Evolutionary conservation across 2,329 filamentous ascomycete genomes (phyloP), one percentile per base, ranked within the genome.

Genomic region (Ustilaginoidea virens): DNA sequence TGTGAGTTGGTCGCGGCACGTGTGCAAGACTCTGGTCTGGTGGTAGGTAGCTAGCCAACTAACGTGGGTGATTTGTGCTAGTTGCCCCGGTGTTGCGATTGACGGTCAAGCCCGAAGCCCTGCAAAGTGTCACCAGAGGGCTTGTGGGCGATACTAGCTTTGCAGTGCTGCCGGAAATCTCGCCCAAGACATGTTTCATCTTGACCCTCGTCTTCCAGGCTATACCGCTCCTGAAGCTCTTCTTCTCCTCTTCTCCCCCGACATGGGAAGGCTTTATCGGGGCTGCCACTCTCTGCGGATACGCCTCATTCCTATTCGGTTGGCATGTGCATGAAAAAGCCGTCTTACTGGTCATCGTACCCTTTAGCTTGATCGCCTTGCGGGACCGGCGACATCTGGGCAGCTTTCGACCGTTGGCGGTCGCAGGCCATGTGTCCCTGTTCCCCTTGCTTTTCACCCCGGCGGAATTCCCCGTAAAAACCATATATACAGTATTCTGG

Each of bases 281-380:
- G 4, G 78, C 83, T 1, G 69, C 93, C 25, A 94, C 87, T 0
- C 71, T 96, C 11, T 96, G 90, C 46, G 90, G 82, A 33, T 98
- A 94, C 48, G 80, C 87, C 0, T 94, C 87, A 0, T 98, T 98
- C 57, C 66, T 98, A 7, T 96, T 96, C 43, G 87, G 90, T 32
- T 98, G 87, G 85, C 90, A 98, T 47, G 90, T 98, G 7, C 90
- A 98, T 45, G 90, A 98, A 49, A 98, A 98, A 55, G 90, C 90
- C 2, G 80, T 98, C 33, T 67, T 98, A 14, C 69, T 96, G 13
- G 79, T 96, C 46, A 85, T 98, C 39, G 80, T 96, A 27, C 90
- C 90, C 1, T 96, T 96, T 61, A 92, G 81, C 41, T 67, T 98
- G 36, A 77, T 96, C 35, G 86, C 87, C 1, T 69, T 96, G 29